Percentiles rank a stretch among this genome's conserved stretches.
These are phyloP conservation scores for Aspergillus conjunctus DNA, from an alignment of 495 filamentous ascomycete genomes.

Conservation along the genomic window DNA sequence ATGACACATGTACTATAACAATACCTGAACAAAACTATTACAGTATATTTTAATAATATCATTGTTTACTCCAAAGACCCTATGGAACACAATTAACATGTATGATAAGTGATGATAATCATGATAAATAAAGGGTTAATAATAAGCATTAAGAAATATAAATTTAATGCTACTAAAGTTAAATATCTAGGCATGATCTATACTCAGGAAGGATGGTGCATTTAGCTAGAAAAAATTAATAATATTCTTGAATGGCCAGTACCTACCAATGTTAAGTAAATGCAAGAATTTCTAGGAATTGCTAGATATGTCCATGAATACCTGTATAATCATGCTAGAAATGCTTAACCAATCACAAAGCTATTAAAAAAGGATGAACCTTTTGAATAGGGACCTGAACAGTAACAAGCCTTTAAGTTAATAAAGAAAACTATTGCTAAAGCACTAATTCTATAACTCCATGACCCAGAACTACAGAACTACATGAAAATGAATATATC, in stretches of 20 bases:
- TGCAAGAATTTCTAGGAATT: conserved; percentile 5
- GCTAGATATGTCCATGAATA: neutral
- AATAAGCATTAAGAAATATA: too few relatives aligned
- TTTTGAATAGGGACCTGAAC: neutral
- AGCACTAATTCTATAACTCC: neutral
- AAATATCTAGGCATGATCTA: neutral
- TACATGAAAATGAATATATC: too few relatives aligned
- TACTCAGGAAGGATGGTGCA: neutral
- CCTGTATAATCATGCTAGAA: neutral
- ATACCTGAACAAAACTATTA: too few relatives aligned
- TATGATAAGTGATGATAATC: too few relatives aligned
- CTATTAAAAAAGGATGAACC: too few relatives aligned
- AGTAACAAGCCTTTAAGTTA: neutral
- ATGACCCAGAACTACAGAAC: too few relatives aligned
- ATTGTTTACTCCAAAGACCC: too few relatives aligned
- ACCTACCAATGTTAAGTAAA: neutral
- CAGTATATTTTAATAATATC: too few relatives aligned
- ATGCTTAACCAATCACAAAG: neutral
- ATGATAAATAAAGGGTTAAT: too few relatives aligned
- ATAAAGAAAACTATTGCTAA: neutral
- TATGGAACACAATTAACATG: too few relatives aligned
- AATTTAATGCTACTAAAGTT: too few relatives aligned
- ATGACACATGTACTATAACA: neutral
- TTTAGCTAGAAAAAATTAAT: conserved; percentile 3
- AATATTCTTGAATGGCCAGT: neutral